phyloP scores from a whole-genome alignment of 257 asterid genomes.

The Penstemon barbatus region DNA sequence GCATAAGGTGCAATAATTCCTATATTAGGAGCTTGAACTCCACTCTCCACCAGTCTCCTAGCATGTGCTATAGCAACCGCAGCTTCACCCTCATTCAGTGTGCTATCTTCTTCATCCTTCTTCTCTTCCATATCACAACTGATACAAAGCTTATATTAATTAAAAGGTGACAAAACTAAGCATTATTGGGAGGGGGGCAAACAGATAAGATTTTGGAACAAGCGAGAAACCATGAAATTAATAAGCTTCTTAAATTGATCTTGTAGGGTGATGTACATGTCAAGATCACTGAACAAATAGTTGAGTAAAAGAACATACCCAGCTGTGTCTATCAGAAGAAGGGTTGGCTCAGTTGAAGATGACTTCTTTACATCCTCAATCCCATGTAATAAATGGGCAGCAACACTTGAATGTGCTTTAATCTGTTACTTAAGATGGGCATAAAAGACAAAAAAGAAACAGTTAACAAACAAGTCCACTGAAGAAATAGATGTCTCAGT shows the following conservation, averaged over 20 bases:
- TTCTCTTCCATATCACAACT: conserved; percentile 99
- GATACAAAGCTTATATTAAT: conserved; percentile 20
- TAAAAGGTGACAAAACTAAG: neutral
- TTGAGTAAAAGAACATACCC: conserved; percentile 52
- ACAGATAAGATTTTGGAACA: conserved; percentile 3
- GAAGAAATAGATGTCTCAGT: conserved; percentile 23
- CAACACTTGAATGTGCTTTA: conserved; percentile 88
- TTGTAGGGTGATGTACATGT: conserved; percentile 2
- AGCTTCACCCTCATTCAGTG: conserved; percentile 94
- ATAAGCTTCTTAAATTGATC: conserved; percentile 5
- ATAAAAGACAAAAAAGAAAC: neutral
- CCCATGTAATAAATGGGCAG: conserved; percentile 67
- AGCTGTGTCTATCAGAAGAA: conserved; percentile 87
- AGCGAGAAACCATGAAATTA: conserved; percentile 2
- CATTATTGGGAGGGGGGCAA: neutral
- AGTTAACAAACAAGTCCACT: conserved; percentile 24
- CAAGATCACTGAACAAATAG: conserved; percentile 6
- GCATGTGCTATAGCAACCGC: conserved; percentile 89
- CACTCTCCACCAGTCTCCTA: conserved; percentile 79
- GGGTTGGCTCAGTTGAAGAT: conserved; percentile 76
- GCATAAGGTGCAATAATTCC: conserved; percentile 94
- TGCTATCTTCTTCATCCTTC: conserved; percentile 95
- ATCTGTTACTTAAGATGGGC: conserved; percentile 46
- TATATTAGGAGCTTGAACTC: conserved; percentile 74
- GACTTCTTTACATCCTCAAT: conserved; percentile 81